These are phyloP conservation scores for Haplographium delicatum DNA, from an alignment of 495 filamentous ascomycete genomes.

Conservation along the genomic window DNA sequence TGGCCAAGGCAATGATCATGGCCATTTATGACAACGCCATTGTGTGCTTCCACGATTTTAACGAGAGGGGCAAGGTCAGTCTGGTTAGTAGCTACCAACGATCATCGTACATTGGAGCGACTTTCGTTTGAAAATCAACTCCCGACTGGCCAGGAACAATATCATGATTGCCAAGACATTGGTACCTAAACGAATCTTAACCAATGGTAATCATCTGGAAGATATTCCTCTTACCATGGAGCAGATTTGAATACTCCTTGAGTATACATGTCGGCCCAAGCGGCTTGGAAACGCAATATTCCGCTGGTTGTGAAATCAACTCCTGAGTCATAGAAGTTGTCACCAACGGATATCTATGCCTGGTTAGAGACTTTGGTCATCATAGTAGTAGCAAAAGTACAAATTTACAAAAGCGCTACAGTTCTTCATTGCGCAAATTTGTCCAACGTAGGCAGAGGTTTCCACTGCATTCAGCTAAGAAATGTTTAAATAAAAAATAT, in stretches of 20 bases:
- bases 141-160: slow-evolving; percentile 5
- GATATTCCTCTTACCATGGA: not conserved
- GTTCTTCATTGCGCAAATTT: slow-evolving; percentile 8
- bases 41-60: not conserved
- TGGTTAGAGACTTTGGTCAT: too few relatives aligned
- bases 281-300: slow-evolving; percentile 6
- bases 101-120: slow-evolving; percentile 8
- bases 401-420: slow-evolving; percentile 7
- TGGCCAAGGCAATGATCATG: slow-evolving; percentile 9
- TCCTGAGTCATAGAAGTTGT: slow-evolving; percentile 9
- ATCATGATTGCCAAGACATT: slow-evolving; percentile 9
- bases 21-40: slow-evolving; percentile 5
- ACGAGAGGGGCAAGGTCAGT: slow-evolving; percentile 3
- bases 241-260: slow-evolving; percentile 5
- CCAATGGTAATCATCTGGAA: not conserved
- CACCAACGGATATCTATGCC: slow-evolving; percentile 5
- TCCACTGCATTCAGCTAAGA: not conserved
- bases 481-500: not conserved
- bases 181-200: slow-evolving; percentile 1
- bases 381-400: too few relatives aligned
- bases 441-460: slow-evolving; percentile 7
- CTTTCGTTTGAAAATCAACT: slow-evolving; percentile 9
- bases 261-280: slow-evolving; percentile 10
- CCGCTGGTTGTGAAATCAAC: slow-evolving; percentile 6
- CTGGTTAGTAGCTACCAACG: slow-evolving; percentile 6